Evolutionary conservation across 805 yeast species (phyloP).

Genomic region (Starmera amethionina): DNA sequence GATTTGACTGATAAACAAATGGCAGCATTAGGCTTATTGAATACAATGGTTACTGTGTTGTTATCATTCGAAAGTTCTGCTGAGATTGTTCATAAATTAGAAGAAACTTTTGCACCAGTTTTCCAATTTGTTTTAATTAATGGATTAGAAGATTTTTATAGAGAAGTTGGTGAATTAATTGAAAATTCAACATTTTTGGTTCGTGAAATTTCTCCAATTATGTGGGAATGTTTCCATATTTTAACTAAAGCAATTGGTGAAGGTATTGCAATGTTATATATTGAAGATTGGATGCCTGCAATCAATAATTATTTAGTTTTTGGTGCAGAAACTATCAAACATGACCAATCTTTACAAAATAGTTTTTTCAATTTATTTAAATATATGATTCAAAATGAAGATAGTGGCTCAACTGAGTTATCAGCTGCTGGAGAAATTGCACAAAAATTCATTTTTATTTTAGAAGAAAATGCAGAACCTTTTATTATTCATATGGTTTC

Average conservation of each 20-base stretch:
- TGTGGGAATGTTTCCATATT: constrained; percentile 64
- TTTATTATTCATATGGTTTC: constrained; percentile 33
- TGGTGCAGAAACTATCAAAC: constrained; percentile 40
- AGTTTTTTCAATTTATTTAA: constrained; percentile 42
- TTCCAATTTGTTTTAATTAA: constrained; percentile 57
- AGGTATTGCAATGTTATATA: constrained; percentile 50
- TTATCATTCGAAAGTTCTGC: constrained; percentile 74
- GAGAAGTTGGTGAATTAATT: constrained; percentile 70
- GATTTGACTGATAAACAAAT: constrained; percentile 58
- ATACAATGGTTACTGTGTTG: constrained; percentile 74
- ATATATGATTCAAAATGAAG: constrained; percentile 30
- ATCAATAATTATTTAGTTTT: constrained; percentile 65
- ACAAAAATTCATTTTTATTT: constrained; percentile 50
- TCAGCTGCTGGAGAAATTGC: constrained; percentile 51
- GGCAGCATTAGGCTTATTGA: constrained; percentile 75
- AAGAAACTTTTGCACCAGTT: constrained; percentile 60
- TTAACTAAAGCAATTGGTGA: constrained; percentile 29
- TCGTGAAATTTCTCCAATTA: constrained; percentile 50
- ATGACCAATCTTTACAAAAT: constrained; percentile 36
- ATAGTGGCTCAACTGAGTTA: constrained; percentile 47
- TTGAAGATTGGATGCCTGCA: constrained; percentile 70
- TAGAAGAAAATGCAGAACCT: constrained; percentile 36
- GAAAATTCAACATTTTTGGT: constrained; percentile 56
- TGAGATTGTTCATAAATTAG: constrained; percentile 53
- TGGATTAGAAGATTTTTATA: constrained; percentile 60